A percentile compares a stretch with the other conserved stretches of the same genome.
Conservation (phyloP, 345 rosid species). For the Turnera subulata region DNA sequence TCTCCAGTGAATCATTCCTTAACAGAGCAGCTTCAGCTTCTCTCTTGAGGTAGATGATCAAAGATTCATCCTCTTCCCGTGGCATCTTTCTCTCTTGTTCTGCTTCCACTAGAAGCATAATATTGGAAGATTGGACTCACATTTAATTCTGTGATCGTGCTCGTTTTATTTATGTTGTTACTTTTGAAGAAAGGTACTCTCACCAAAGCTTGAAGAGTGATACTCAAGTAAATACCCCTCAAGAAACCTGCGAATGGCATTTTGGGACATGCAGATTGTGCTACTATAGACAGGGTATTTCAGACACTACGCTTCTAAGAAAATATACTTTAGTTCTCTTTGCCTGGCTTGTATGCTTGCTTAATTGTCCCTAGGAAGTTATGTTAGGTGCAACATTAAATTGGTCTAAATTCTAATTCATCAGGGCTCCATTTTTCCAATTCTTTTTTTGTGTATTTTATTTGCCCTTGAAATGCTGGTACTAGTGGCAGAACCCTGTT, state of each 20-base stretch:
- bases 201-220: slow-evolving; percentile 26
- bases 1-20: slow-evolving; percentile 58
- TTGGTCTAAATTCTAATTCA: too few species aligned
- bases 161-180: slow-evolving; percentile 19
- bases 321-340: slow-evolving; percentile 8
- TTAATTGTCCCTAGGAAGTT: slow-evolving; percentile 23
- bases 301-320: slow-evolving; percentile 4
- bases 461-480: slow-evolving; percentile 1
- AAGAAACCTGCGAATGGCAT: slow-evolving; percentile 13
- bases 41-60: slow-evolving; percentile 51
- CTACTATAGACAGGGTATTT: slow-evolving; percentile 17
- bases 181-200: slow-evolving; percentile 36
- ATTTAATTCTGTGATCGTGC: slow-evolving; percentile 16
- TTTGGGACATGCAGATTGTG: not conserved
- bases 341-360: slow-evolving; percentile 18
- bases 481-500: not conserved
- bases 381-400: slow-evolving; percentile 49
- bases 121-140: not conserved
- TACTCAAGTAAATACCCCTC: slow-evolving; percentile 20
- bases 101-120: slow-evolving; percentile 11
- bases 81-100: slow-evolving; percentile 35
- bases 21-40: slow-evolving; percentile 55
- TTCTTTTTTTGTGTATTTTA: not conserved
- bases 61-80: slow-evolving; percentile 45
- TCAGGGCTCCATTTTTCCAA: slow-evolving; percentile 1